A percentile compares a stretch with the other conserved stretches of the same genome.
These are phyloP conservation scores for Podochytrium sp. DNA, from an alignment of 192 early-diverging fungal species.

Conservation along the genomic window DNA sequence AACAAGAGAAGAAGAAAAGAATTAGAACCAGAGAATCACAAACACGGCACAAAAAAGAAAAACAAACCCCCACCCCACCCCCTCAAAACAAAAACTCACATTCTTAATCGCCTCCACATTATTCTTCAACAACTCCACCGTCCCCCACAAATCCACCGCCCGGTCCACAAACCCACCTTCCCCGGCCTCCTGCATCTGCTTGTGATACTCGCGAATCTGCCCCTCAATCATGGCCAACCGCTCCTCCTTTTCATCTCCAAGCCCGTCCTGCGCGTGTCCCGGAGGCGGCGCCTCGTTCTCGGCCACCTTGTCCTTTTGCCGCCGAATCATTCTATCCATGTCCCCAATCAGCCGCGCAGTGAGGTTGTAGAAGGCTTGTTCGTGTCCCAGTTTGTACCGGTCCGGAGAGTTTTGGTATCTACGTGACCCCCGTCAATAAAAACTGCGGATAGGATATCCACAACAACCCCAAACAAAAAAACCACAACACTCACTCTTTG, in stretches of 20 bases:
- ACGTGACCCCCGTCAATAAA: not conserved
- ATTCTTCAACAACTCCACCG: constrained; percentile 70
- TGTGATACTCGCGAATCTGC: constrained; percentile 66
- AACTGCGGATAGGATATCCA: not conserved
- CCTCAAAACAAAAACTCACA: constrained; percentile 51
- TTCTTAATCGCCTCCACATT: constrained; percentile 63
- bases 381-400: constrained; percentile 71
- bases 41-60: constrained; percentile 3
- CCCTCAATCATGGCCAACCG: constrained; percentile 79
- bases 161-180: constrained; percentile 76
- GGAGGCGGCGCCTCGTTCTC: not conserved
- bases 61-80: too few species aligned
- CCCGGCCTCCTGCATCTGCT: constrained; percentile 70
- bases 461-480: too few species aligned
- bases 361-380: constrained; percentile 71
- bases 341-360: constrained; percentile 68
- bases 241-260: constrained; percentile 81
- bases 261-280: constrained; percentile 40
- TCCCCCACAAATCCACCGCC: constrained; percentile 62
- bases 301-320: constrained; percentile 67
- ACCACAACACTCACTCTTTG: constrained; percentile 44
- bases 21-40: not conserved
- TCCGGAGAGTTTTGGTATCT: constrained; percentile 70
- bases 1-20: not conserved
- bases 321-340: constrained; percentile 72